Conservation (phyloP, 2,329 filamentous ascomycete genomes). For the Hypoxylon sp. region DNA sequence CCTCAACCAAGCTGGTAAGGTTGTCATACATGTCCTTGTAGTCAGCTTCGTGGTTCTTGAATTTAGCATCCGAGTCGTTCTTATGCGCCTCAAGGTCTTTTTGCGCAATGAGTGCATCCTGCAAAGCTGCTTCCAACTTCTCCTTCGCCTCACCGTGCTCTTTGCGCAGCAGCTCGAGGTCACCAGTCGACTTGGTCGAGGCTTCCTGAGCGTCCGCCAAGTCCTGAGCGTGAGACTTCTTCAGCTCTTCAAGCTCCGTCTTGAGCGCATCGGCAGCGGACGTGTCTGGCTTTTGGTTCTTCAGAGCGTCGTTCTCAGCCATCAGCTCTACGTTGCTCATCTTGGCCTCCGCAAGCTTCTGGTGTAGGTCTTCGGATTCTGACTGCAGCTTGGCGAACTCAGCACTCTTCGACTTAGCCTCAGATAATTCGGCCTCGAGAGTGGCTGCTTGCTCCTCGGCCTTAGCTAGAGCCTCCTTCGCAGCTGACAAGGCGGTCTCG, state of each 20-base stretch:
- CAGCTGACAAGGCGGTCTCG: constrained; percentile 48
- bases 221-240: constrained; percentile 56
- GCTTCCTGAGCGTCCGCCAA: constrained; percentile 51
- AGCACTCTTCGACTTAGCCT: constrained; percentile 46
- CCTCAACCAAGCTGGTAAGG: constrained; percentile 66
- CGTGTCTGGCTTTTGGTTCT: constrained; percentile 64
- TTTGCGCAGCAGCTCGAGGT: constrained; percentile 40
- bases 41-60: constrained; percentile 65
- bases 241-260: constrained; percentile 57
- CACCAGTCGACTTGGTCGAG: constrained; percentile 41
- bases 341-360: constrained; percentile 65
- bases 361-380: constrained; percentile 59
- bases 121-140: constrained; percentile 53
- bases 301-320: constrained; percentile 66
- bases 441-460: constrained; percentile 41
- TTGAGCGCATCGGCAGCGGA: constrained; percentile 61
- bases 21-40: constrained; percentile 70
- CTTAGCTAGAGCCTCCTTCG: constrained; percentile 45
- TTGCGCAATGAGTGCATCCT: constrained; percentile 51
- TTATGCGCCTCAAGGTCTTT: constrained; percentile 63
- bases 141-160: constrained; percentile 49
- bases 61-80: constrained; percentile 58
- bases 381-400: constrained; percentile 55
- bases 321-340: constrained; percentile 66
- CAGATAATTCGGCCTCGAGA: constrained; percentile 48